phyloP scores from a whole-genome alignment of 179 eudicot genomes.

The Actinidia polygama region DNA sequence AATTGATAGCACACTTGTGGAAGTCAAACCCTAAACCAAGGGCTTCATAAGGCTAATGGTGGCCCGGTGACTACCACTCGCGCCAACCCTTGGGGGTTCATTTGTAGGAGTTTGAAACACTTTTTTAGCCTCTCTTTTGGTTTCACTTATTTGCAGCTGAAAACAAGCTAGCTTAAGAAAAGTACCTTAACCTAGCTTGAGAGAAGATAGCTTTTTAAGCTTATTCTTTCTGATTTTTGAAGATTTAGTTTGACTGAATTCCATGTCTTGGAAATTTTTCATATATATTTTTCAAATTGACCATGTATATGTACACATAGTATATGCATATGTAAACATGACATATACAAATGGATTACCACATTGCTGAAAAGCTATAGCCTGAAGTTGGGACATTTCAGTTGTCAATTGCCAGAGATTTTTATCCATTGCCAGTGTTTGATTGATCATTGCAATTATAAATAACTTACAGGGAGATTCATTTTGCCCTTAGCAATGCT shows the following conservation, averaged over 20 bases:
- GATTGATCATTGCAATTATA: constrained; percentile 8
- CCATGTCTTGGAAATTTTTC: neutral
- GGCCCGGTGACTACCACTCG: neutral
- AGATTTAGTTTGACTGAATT: neutral
- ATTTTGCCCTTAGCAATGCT: neutral
- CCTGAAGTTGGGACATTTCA: neutral
- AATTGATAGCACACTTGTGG: no score
- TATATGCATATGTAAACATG: neutral
- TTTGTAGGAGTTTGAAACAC: no score
- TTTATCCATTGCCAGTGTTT: neutral
- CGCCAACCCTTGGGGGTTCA: neutral
- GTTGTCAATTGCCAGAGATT: neutral
- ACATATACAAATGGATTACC: neutral
- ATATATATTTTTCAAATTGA: neutral
- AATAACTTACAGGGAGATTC: neutral
- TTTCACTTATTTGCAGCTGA: neutral
- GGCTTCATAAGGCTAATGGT: neutral
- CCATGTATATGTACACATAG: neutral
- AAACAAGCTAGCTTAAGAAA: neutral
- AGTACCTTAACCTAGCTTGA: neutral
- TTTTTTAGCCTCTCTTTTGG: no score
- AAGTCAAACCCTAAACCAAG: no score
- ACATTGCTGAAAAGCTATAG: neutral
- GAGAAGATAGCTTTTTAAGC: no score
- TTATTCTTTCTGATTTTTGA: neutral